Base-by-base conservation (phyloP, 2,329 filamentous ascomycete species). In the Myriosclerotinia scirpicola region DNA sequence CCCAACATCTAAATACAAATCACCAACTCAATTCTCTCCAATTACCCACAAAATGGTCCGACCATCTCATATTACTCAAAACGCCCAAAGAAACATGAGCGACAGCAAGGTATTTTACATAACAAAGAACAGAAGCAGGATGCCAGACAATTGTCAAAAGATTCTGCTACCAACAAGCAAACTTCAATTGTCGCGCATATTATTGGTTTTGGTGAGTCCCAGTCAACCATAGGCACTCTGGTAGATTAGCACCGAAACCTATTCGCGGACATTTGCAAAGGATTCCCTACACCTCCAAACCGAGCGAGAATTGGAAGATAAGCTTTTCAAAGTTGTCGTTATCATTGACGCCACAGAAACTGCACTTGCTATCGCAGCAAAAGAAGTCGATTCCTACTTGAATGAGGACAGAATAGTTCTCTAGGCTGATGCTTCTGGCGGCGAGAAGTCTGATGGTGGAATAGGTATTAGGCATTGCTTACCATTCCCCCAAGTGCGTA, bases 61-160 rank as follows among this genome's bases (percentile, higher is more conserved):
- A 20, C 55, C 65, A 40, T 69, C 65, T 58, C 54, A 15, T n/a
- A 69, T 67, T 53, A 54, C 48, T 62, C 60, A 53, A 60, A 64
- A 42, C 53, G 46, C 38, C 12, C 50, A 60, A 65, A 65, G 26
- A 55, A 48, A 56, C 65, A 65, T 55, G 52, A 67, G 36, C 67
- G 50, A 54, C 38, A 67, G 55, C 65, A 67, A 50, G 65, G 44
- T 20, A 53, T 42, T 46, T 52, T 53, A 26, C 34, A 53, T 17
- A 65, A 53, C 40, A 61, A 46, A n/a, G 5, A 7, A 20, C 2
- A 44, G 22, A 17, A 4, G 5, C 40, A 46, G 17, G 17, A 26
- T 42, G 15, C 55, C 34, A 7, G n/a, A 59, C n/a, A 59, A 44
- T 12, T 30, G 3, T 20, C 55, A 46, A 58, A 42, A 58, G 55